phyloP scores from a whole-genome alignment of 768 basidiomycete genomes.

The Trametes cingulata region DNA sequence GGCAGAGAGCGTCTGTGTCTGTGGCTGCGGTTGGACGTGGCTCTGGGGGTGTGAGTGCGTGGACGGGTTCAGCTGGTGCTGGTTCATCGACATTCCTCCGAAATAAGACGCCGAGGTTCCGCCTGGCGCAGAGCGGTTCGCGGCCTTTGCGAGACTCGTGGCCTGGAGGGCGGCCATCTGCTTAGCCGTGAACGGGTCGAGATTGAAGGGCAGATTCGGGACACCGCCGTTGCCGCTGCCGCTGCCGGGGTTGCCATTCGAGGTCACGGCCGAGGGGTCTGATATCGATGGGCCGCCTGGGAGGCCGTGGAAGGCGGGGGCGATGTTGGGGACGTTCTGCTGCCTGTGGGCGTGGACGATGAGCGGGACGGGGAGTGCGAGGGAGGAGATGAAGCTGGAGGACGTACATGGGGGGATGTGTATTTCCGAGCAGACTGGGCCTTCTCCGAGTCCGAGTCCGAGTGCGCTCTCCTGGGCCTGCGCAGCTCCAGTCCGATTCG shows the following conservation, averaged over 20 bases:
- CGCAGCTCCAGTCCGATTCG: neutral
- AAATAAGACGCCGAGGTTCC: slow-evolving; percentile 67
- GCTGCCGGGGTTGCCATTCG: neutral
- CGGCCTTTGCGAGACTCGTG: slow-evolving; percentile 59
- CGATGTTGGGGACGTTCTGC: slow-evolving; percentile 17
- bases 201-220: slow-evolving; percentile 38
- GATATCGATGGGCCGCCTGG: slow-evolving; percentile 8
- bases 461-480: neutral
- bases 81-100: slow-evolving; percentile 51
- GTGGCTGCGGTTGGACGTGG: neutral
- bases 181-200: slow-evolving; percentile 72
- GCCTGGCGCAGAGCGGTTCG: slow-evolving; percentile 48
- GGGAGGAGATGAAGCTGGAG: neutral
- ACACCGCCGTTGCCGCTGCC: slow-evolving; percentile 1
- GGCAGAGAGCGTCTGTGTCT: neutral
- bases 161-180: slow-evolving; percentile 80
- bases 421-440: neutral
- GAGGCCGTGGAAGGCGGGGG: neutral
- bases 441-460: neutral
- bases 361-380: neutral
- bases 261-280: neutral
- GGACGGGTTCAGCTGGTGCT: slow-evolving; percentile 6
- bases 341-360: slow-evolving; percentile 17
- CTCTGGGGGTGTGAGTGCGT: neutral
- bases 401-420: slow-evolving; percentile 4